Evolutionary conservation across 164 flowering plant genomes (phyloP).

Genomic region (Buxus sempervirens): DNA sequence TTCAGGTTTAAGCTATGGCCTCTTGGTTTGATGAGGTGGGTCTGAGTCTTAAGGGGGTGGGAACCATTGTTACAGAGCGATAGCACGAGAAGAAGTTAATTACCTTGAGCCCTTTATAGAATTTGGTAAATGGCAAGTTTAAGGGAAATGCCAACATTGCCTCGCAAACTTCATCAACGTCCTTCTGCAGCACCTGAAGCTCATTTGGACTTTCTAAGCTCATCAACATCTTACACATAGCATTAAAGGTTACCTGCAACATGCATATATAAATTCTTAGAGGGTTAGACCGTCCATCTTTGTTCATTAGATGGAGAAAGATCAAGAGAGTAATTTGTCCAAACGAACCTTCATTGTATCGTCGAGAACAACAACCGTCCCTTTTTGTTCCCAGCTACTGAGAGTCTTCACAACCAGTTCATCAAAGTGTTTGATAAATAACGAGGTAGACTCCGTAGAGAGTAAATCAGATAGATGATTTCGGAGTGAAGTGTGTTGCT

Average conservation of each 20-base stretch:
- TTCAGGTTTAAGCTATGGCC: no score
- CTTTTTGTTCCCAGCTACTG: constrained; percentile 32
- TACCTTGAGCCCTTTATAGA: constrained; percentile 52
- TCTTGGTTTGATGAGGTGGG: no score
- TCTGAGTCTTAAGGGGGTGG: no score
- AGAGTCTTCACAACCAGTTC: constrained; percentile 23
- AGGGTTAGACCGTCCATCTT: no score
- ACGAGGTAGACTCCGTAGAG: constrained; percentile 24
- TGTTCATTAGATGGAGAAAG: no score
- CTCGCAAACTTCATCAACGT: constrained; percentile 32
- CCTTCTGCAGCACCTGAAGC: constrained; percentile 29
- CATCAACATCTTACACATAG: constrained; percentile 53
- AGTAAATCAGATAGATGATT: constrained; percentile 32
- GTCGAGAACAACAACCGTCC: constrained; percentile 32
- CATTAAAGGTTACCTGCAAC: constrained; percentile 42
- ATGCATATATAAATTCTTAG: background rate
- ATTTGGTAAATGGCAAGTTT: constrained; percentile 44
- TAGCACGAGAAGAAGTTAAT: background rate
- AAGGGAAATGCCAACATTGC: constrained; percentile 64
- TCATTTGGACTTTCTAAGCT: constrained; percentile 33
- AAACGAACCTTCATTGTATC: constrained; percentile 44
- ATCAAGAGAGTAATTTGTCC: no score
- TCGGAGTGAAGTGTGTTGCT: constrained; percentile 42
- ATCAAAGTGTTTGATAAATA: constrained; percentile 38
- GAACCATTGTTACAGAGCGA: no score